Percentiles rank a stretch among this genome's conserved stretches.
These are phyloP conservation scores for Trametes maxima DNA, from an alignment of 768 basidiomycete genomes.

Conservation along the genomic window DNA sequence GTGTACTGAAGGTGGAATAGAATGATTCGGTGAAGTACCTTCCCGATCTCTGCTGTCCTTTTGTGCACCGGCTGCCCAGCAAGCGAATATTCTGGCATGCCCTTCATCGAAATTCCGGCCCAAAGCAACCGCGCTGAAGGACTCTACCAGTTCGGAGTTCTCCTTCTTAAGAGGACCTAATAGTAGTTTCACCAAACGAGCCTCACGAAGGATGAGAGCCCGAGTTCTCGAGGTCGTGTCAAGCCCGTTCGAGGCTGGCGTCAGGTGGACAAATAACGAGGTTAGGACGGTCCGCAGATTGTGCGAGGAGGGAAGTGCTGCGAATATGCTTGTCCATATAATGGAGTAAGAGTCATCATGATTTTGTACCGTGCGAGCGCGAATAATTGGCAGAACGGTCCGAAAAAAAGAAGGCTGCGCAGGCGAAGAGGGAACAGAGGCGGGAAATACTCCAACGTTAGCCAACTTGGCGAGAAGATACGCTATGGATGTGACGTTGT, in stretches of 20 bases:
- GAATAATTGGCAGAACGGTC: constrained; percentile 51
- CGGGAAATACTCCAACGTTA: constrained; percentile 66
- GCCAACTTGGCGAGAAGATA: constrained; percentile 69
- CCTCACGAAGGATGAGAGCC: constrained; percentile 54
- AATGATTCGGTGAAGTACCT: constrained; percentile 24
- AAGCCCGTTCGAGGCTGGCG: constrained; percentile 33
- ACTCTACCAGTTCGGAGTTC: constrained; percentile 55
- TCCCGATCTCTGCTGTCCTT: constrained; percentile 36
- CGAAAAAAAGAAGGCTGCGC: constrained; percentile 76
- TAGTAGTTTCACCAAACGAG: constrained; percentile 50
- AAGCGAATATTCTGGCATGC: constrained; percentile 63
- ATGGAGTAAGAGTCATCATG: constrained; percentile 42
- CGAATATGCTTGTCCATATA: constrained; percentile 52
- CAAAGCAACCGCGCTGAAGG: constrained; percentile 49
- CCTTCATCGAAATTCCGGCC: constrained; percentile 61
- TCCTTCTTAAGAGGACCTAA: constrained; percentile 52
- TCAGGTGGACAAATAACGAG: constrained; percentile 58
- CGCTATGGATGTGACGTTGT: constrained; percentile 44
- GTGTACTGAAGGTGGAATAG: background rate
- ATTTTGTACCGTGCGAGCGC: constrained; percentile 37
- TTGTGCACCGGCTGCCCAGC: constrained; percentile 62
- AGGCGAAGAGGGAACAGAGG: constrained; percentile 48
- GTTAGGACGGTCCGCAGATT: constrained; percentile 58
- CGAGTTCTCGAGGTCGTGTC: constrained; percentile 39
- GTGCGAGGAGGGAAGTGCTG: constrained; percentile 50